Conservation (phyloP, 106 monocot species). For the Platanthera guangdongensis region DNA sequence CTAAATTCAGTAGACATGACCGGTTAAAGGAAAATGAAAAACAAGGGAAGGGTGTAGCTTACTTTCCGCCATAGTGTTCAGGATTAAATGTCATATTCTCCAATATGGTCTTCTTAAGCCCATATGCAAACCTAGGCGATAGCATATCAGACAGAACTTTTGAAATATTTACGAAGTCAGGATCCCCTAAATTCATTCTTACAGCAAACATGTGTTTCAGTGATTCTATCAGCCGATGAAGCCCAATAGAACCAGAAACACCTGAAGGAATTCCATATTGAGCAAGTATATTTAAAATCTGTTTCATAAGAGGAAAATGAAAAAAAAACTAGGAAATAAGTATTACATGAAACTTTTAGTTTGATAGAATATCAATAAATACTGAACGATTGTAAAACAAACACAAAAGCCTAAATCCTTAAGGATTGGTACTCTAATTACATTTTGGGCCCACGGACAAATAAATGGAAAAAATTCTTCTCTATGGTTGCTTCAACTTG, state of each 20-base stretch:
- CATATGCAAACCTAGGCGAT: constrained; percentile 60
- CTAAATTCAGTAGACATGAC: too few relatives aligned
- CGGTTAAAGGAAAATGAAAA: not conserved
- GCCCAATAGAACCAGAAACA: constrained; percentile 62
- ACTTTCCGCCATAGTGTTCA: constrained; percentile 69
- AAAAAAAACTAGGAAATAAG: constrained; percentile 3
- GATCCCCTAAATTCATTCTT: constrained; percentile 88
- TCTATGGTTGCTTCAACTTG: too few relatives aligned
- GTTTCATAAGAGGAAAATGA: constrained; percentile 2
- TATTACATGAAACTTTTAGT: not conserved
- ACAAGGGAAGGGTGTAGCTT: not conserved
- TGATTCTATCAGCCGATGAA: constrained; percentile 76
- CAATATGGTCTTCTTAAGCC: constrained; percentile 49
- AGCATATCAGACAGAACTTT: constrained; percentile 54
- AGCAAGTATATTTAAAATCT: constrained; percentile 62
- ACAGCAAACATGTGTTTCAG: constrained; percentile 87
- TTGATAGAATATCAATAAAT: not conserved
- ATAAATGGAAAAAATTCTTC: too few relatives aligned
- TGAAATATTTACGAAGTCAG: constrained; percentile 61
- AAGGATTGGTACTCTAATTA: too few relatives aligned
- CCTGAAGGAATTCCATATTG: constrained; percentile 62
- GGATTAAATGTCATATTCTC: constrained; percentile 86
- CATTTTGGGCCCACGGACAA: too few relatives aligned
- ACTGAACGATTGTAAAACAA: not conserved
- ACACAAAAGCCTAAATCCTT: not conserved